Evolutionary conservation across 345 rosid species (phyloP).

Genomic region (Stellera chamaejasme): DNA sequence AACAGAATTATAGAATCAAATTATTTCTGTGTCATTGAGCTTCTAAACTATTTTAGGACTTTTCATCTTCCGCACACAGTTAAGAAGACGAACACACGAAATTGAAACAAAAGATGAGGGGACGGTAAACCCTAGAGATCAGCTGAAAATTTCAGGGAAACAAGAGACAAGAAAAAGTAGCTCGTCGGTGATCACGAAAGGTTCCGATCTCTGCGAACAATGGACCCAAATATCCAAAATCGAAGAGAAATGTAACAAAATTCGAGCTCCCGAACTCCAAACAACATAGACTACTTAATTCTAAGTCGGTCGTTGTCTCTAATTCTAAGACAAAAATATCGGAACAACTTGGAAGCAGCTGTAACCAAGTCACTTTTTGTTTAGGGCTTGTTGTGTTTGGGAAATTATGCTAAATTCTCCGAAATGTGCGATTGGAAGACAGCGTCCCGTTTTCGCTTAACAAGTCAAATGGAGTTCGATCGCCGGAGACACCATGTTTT

Average conservation of each 20-base stretch:
- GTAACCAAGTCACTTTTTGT: slow-evolving; percentile 34
- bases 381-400: slow-evolving; percentile 17
- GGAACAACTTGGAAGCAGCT: slow-evolving; percentile 62
- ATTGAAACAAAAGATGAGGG: too few relatives aligned
- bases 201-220: slow-evolving; percentile 15
- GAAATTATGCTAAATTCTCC: slow-evolving; percentile 29
- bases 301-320: slow-evolving; percentile 19
- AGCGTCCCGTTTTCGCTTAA: slow-evolving; percentile 25
- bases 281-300: neutral
- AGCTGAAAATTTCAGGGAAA: slow-evolving; percentile 1
- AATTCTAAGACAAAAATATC: slow-evolving; percentile 31
- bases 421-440: slow-evolving; percentile 36
- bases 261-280: slow-evolving; percentile 19
- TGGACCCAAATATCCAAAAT: slow-evolving; percentile 20
- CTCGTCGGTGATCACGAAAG: neutral
- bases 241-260: slow-evolving; percentile 14
- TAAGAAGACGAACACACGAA: slow-evolving; percentile 2
- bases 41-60: slow-evolving; percentile 7
- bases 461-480: slow-evolving; percentile 12
- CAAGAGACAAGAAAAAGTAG: too few relatives aligned
- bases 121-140: neutral
- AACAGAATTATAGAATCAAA: slow-evolving; percentile 7
- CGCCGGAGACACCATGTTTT: slow-evolving; percentile 16
- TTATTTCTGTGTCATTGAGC: neutral
- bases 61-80: slow-evolving; percentile 11